Evolutionary conservation across 768 basidiomycete species (phyloP).

Genomic region (Gelatoporia subvermispora): DNA sequence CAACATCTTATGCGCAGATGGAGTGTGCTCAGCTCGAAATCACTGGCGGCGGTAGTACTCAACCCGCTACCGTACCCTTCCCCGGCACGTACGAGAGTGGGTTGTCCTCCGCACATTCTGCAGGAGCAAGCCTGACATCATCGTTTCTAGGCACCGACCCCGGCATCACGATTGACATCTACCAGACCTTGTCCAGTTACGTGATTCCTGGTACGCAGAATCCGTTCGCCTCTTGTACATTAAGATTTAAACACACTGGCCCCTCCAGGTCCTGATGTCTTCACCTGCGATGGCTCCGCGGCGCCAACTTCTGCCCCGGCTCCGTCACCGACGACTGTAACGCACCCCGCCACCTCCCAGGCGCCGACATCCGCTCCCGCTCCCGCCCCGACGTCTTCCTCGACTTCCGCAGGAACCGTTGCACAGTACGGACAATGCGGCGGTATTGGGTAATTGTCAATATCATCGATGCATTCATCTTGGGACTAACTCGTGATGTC

Average conservation of each 20-base stretch:
- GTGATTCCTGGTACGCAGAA: slow-evolving; percentile 21
- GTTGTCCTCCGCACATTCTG: not conserved
- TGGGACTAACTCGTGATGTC: not conserved
- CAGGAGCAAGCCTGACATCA: not conserved
- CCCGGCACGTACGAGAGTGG: slow-evolving; percentile 32
- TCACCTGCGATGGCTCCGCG: slow-evolving; percentile 19
- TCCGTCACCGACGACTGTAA: not conserved
- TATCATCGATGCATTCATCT: not conserved
- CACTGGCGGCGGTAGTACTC: slow-evolving; percentile 28
- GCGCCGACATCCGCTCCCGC: slow-evolving; percentile 5
- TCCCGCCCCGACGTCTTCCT: slow-evolving; percentile 1
- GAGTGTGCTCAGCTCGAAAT: slow-evolving; percentile 35
- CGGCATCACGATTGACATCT: slow-evolving; percentile 31
- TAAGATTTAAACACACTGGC: not conserved
- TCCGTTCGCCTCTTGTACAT: not conserved
- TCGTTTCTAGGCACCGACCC: slow-evolving; percentile 24
- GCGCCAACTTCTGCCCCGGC: not conserved
- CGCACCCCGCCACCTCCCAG: not conserved
- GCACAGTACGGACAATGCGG: slow-evolving; percentile 41
- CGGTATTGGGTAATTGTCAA: slow-evolving; percentile 27
- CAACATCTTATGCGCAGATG: slow-evolving; percentile 18
- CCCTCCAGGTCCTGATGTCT: slow-evolving; percentile 19
- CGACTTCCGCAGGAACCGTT: slow-evolving; percentile 24
- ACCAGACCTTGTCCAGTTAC: slow-evolving; percentile 24
- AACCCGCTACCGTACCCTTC: slow-evolving; percentile 30